Evolutionary conservation across 2,329 filamentous ascomycete species (phyloP), one percentile per base, ranked within the genome.

Genomic region (Xylogone sp.): DNA sequence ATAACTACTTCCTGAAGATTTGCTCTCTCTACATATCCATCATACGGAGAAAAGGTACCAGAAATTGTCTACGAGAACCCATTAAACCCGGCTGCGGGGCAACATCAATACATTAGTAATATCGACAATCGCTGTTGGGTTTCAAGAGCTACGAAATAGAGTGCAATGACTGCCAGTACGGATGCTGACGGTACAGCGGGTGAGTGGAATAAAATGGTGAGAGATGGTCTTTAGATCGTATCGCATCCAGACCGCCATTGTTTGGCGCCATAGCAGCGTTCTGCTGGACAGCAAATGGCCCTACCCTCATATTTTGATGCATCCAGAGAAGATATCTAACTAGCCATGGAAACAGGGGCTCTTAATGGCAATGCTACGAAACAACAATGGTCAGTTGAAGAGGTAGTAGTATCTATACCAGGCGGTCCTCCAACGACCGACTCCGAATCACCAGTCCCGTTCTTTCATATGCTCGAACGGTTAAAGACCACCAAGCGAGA

Each of bases 401-500:
- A 80, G 58, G 89, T 88, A 24, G 76, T 94, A 22, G 75, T 79
- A 10, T 79, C 80, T 2, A 78, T 95, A 45, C 74, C 80, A 1
- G 68, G 75, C 22, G 77, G 79, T 53, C 79, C 77, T n/a, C 81
- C 81, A 2, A 63, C 72, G 21, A 77, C 84, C 59, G 76, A 81
- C 51, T 79, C 87, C 7, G 69, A 75, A 53, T 94, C 91, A 0
- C 92, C 93, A 1, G 68, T 97, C 10, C 83, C 91, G 29, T 97
- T 97, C 76, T 96, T 99, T 71, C 94, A 99, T 75, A 78, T 97
- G 54, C 82, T 99, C 56, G 89, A 96, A 71, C 87, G 89, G 46
- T 81, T 99, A 52, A 99, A 99, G 81, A 97, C 92, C 7, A 96
- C 89, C 55, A 95, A 96, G 71, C 87, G 94, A 54, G 94, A 97